Percentiles rank a stretch among this genome's conserved stretches.
phyloP scores from a whole-genome alignment of 208 protist species.

The Leishmania guyanensis region DNA sequence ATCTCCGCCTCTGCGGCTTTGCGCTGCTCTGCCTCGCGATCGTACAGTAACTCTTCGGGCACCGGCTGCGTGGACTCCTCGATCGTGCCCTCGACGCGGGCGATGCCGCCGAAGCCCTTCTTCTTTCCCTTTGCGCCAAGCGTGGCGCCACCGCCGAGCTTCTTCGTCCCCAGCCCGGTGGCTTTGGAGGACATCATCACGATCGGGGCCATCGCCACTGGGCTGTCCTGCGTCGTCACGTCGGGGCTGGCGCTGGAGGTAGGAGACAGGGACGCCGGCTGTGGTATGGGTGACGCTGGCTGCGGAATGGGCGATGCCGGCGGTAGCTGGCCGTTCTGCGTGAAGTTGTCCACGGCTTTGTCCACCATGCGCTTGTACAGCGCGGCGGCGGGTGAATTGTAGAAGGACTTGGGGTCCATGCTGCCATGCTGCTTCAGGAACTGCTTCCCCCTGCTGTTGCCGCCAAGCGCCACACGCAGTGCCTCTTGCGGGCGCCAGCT shows the following conservation, averaged over 20 bases:
- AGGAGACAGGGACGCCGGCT: conserved; percentile 12
- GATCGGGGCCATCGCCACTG: conserved; percentile 30
- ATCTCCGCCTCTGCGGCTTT: conserved; percentile 35
- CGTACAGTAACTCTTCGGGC: conserved; percentile 55
- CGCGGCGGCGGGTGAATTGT: conserved; percentile 53
- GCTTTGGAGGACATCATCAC: conserved; percentile 38
- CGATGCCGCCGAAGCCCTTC: conserved; percentile 58
- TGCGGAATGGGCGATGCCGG: background rate
- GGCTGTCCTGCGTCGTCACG: conserved; percentile 30
- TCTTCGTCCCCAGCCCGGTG: conserved; percentile 18
- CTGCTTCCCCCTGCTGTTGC: conserved; percentile 75
- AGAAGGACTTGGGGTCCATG: conserved; percentile 70
- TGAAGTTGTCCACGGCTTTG: conserved; percentile 55
- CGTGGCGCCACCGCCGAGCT: conserved; percentile 22
- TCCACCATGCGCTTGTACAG: conserved; percentile 80
- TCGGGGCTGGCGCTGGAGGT: conserved; percentile 5
- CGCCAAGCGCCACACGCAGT: conserved; percentile 87
- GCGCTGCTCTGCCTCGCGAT: conserved; percentile 37
- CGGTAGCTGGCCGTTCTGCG: conserved; percentile 24
- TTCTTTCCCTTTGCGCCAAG: conserved; percentile 38
- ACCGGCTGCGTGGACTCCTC: conserved; percentile 60
- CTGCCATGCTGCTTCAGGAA: conserved; percentile 90
- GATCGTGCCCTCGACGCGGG: conserved; percentile 47
- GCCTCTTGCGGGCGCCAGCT: conserved; percentile 86
- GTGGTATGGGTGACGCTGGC: background rate